Conservation (phyloP, 2,329 filamentous ascomycete species). For the Fulvia fulva region DNA sequence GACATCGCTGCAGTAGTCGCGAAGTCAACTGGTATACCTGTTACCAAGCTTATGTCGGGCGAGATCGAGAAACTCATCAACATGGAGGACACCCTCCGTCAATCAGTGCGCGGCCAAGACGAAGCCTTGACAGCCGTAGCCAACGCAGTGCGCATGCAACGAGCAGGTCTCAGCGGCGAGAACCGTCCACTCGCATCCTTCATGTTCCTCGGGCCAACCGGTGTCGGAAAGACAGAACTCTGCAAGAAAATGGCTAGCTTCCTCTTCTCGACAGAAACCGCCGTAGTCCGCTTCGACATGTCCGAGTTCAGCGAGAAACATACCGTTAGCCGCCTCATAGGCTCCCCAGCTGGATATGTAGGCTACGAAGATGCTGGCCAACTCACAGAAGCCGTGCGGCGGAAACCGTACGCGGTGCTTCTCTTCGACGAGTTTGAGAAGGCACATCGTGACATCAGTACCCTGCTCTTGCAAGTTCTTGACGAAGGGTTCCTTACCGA, state of each 20-base stretch:
- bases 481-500: slow-evolving; percentile 96
- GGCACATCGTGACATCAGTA: slow-evolving; percentile 90
- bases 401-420: slow-evolving; percentile 92
- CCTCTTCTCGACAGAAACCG: slow-evolving; percentile 85
- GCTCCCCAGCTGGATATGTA: slow-evolving; percentile 88
- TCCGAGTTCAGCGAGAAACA: slow-evolving; percentile 97
- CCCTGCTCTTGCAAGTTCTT: slow-evolving; percentile 85
- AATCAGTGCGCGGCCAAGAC: slow-evolving; percentile 86
- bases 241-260: slow-evolving; percentile 95
- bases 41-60: slow-evolving; percentile 85
- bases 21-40: slow-evolving; percentile 85
- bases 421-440: slow-evolving; percentile 98
- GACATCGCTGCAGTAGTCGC: slow-evolving; percentile 93
- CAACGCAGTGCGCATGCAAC: slow-evolving; percentile 88
- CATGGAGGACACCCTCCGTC: slow-evolving; percentile 85
- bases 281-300: slow-evolving; percentile 95
- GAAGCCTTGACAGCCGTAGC: slow-evolving; percentile 88
- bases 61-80: slow-evolving; percentile 92
- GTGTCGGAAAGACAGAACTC: slow-evolving; percentile 94
- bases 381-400: slow-evolving; percentile 87
- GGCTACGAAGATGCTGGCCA: slow-evolving; percentile 97
- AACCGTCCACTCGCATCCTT: slow-evolving; percentile 90
- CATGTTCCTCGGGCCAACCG: slow-evolving; percentile 96
- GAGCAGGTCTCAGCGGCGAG: slow-evolving; percentile 85
- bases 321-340: slow-evolving; percentile 88